These are phyloP conservation scores for Candida albicans DNA, from an alignment of 1,139 yeast species.

Conservation along the genomic window DNA sequence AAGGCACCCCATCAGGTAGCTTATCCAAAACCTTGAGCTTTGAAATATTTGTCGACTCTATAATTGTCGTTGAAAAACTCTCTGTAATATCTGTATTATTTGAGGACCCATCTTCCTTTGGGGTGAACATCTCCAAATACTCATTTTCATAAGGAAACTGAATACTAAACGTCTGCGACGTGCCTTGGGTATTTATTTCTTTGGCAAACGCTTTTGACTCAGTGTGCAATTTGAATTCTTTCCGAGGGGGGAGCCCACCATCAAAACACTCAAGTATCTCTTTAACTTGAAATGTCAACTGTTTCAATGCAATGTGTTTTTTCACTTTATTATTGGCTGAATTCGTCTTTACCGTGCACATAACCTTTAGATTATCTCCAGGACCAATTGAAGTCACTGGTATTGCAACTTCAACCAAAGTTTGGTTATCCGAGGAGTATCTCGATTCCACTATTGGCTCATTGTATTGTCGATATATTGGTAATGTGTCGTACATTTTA, in stretches of 20 bases:
- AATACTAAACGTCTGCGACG: constrained; percentile 26
- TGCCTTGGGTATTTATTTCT: constrained; percentile 34
- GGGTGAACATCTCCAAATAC: constrained; percentile 28
- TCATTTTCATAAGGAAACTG: constrained; percentile 42
- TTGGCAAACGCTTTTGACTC: constrained; percentile 25
- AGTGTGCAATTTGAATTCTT: constrained; percentile 35
- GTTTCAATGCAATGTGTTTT: constrained; percentile 44
- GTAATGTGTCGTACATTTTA: constrained; percentile 52
- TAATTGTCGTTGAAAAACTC: constrained; percentile 10
- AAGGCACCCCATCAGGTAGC: constrained; percentile 42
- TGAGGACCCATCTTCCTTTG: constrained; percentile 1
- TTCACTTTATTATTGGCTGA: constrained; percentile 32
- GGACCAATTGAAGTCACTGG: constrained; percentile 55
- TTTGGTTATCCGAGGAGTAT: constrained; percentile 42
- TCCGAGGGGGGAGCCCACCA: constrained; percentile 45
- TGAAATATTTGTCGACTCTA: constrained; percentile 15
- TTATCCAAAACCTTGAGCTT: constrained; percentile 19
- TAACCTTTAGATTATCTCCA: constrained; percentile 40
- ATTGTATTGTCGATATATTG: constrained; percentile 53
- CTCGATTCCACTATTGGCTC: constrained; percentile 45
- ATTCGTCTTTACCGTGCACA: constrained; percentile 40
- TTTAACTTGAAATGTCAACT: constrained; percentile 47
- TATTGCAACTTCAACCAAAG: constrained; percentile 41
- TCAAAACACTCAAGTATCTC: constrained; percentile 52
- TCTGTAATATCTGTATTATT: constrained; percentile 7